Conservation (phyloP, 208 protist genomes). For the Leishmania turanica region DNA sequence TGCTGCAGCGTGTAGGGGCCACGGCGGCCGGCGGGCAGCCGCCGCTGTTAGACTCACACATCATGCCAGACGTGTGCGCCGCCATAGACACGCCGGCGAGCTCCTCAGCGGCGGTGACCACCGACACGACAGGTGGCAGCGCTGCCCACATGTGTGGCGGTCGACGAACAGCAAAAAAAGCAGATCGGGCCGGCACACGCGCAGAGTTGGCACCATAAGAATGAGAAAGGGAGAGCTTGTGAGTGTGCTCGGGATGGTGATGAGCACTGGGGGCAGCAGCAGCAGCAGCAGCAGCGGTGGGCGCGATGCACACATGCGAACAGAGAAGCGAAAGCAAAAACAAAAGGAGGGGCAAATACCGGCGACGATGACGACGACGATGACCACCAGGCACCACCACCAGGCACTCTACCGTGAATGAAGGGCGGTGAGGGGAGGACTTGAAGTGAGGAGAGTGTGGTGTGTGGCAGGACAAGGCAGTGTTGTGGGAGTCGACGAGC, state of each 20-base stretch:
- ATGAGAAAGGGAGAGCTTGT: background rate
- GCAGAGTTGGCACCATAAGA: background rate
- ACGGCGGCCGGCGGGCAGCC: background rate
- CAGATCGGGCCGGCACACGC: background rate
- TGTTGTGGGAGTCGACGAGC: background rate
- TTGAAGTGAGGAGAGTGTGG: background rate
- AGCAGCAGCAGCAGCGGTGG: background rate
- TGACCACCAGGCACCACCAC: too few species aligned
- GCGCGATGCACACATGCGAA: background rate
- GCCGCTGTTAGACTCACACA: background rate
- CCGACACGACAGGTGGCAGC: slow-evolving; percentile 22
- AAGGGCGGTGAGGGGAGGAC: background rate
- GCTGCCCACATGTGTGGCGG: slow-evolving; percentile 27
- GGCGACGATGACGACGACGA: background rate
- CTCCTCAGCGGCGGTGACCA: slow-evolving; percentile 19
- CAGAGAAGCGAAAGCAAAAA: background rate
- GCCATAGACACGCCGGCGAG: slow-evolving; percentile 22
- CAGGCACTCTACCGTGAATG: too few species aligned
- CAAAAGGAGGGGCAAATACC: background rate
- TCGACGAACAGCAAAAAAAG: background rate
- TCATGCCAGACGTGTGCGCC: slow-evolving; percentile 18
- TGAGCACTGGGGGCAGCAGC: background rate
- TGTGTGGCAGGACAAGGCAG: background rate
- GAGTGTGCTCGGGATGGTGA: background rate
- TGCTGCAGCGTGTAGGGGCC: background rate